These are phyloP conservation scores for Inonotus hispidus DNA, from an alignment of 1,284 basidiomycete species.

Conservation along the genomic window DNA sequence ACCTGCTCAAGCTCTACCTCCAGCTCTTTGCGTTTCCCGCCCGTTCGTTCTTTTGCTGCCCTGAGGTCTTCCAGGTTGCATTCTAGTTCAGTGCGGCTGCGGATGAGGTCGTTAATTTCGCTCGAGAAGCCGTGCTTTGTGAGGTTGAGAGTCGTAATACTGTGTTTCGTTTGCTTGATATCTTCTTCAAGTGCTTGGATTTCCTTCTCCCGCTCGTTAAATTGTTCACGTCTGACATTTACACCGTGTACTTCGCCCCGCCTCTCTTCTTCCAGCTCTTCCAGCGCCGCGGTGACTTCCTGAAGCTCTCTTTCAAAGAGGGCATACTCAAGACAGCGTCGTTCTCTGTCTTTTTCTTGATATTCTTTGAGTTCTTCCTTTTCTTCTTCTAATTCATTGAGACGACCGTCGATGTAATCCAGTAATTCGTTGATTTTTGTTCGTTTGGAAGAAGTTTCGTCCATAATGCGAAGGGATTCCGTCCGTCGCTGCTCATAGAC, in stretches of 20 bases:
- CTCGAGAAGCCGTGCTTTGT: slow-evolving; percentile 68
- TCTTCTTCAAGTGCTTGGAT: slow-evolving; percentile 75
- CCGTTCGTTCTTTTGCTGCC: slow-evolving; percentile 52
- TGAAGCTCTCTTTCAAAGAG: slow-evolving; percentile 88
- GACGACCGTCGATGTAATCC: slow-evolving; percentile 85
- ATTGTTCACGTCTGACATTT: slow-evolving; percentile 77
- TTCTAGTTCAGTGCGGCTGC: slow-evolving; percentile 74
- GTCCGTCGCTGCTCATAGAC: slow-evolving; percentile 94
- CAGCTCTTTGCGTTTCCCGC: slow-evolving; percentile 59
- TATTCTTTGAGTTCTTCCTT: slow-evolving; percentile 97
- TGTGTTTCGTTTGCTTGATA: slow-evolving; percentile 68
- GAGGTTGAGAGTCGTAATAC: slow-evolving; percentile 61
- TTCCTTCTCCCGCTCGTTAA: slow-evolving; percentile 78
- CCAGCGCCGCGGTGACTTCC: slow-evolving; percentile 81
- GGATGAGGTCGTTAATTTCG: slow-evolving; percentile 77
- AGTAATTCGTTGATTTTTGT: slow-evolving; percentile 89
- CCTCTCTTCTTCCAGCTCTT: slow-evolving; percentile 81
- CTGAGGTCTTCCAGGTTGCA: slow-evolving; percentile 81
- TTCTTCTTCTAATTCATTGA: slow-evolving; percentile 92
- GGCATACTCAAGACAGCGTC: slow-evolving; percentile 93
- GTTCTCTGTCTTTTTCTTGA: slow-evolving; percentile 91
- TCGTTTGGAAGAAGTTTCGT: slow-evolving; percentile 91
- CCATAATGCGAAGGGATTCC: slow-evolving; percentile 94
- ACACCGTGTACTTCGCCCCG: slow-evolving; percentile 77
- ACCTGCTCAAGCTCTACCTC: slow-evolving; percentile 62